Base-by-base conservation (phyloP, 352 stramenopile genomes). In the Albugo candida region DNA sequence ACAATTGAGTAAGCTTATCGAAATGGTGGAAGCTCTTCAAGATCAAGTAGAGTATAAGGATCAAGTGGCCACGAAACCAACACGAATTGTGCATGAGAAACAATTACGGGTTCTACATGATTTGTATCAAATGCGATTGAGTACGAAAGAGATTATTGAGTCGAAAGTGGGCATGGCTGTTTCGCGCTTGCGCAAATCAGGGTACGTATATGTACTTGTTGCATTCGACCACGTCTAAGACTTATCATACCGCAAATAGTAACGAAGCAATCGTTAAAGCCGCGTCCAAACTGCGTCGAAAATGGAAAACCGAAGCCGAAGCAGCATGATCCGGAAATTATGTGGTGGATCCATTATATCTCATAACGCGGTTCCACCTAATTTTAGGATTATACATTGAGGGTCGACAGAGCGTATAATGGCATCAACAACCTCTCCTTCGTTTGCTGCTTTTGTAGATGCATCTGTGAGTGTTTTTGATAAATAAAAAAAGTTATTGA, bases 101-200 rank as follows among this genome's bases (percentile, higher is more conserved):
- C 64, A 70, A 40, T 35, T 75, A 39, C 52, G 55, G 41, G 61
- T 67, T 14, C 55, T 86, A 5, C 53, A 85, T 41, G 63, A 73
- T 51, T 63, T 86, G 6, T 55, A 67, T 34, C 63, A 68, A 51
- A 78, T 86, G 67, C 59, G 61, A 11, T 53, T 86, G 52, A 63
- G 61, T 42, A 83, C 67, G 1, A 56, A 82, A 49, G 68, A 88
- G 36, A 84, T 88, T 45, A 81, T 85, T 41, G 66, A 74, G 18
- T 81, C 76, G 20, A 82, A 85, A 59, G 69, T 88, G 37, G 76
- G 76, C 36, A 67, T 83, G 19, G 51, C 63, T 5, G 71, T 88
- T 13, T 83, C 68, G 27, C 85, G 80, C 46, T 52, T 88, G 45
- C 76, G 76, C 36, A 85, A 88, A 44, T 81, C 76, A 2, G 69